These are phyloP conservation scores for Hypoxylon rubiginosum DNA, from an alignment of 2,329 filamentous ascomycete genomes.

Conservation along the genomic window DNA sequence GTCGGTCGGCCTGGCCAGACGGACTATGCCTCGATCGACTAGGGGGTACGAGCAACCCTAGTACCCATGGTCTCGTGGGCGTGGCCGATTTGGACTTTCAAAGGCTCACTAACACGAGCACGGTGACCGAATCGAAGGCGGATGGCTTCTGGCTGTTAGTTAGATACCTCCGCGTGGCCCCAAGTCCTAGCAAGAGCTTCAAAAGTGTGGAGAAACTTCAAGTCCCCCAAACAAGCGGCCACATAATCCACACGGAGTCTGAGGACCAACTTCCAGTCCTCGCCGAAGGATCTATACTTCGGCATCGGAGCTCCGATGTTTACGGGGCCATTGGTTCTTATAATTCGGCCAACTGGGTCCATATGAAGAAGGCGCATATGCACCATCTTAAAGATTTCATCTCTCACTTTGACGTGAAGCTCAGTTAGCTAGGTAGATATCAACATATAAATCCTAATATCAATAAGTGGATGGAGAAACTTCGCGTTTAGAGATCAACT, in stretches of 20 bases:
- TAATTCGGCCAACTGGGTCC: constrained; percentile 14
- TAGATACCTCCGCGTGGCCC: too few relatives aligned
- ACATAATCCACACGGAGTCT: not conserved
- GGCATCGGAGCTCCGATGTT: constrained; percentile 19
- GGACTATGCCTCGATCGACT: too few relatives aligned
- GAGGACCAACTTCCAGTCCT: constrained; percentile 21
- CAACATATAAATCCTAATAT: too few relatives aligned
- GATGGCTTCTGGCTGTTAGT: constrained; percentile 5
- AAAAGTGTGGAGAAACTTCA: not conserved
- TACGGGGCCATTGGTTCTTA: constrained; percentile 19
- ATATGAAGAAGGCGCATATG: constrained; percentile 17
- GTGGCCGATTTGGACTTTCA: constrained; percentile 33
- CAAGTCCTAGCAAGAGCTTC: too few relatives aligned
- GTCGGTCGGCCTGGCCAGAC: too few relatives aligned
- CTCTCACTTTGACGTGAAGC: constrained; percentile 30
- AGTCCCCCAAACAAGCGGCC: not conserved
- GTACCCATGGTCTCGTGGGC: too few relatives aligned
- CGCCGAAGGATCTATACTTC: constrained; percentile 11
- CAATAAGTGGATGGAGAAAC: too few relatives aligned
- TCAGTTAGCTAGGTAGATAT: too few relatives aligned
- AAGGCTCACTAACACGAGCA: constrained; percentile 13
- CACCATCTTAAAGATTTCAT: constrained; percentile 23
- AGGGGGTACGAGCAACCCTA: too few relatives aligned
- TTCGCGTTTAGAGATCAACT: too few relatives aligned
- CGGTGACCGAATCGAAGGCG: constrained; percentile 11